A percentile compares a stretch with the other conserved stretches of the same genome.
Conservation (phyloP, 768 basidiomycete genomes). For the Xerocomus spinulosus region DNA sequence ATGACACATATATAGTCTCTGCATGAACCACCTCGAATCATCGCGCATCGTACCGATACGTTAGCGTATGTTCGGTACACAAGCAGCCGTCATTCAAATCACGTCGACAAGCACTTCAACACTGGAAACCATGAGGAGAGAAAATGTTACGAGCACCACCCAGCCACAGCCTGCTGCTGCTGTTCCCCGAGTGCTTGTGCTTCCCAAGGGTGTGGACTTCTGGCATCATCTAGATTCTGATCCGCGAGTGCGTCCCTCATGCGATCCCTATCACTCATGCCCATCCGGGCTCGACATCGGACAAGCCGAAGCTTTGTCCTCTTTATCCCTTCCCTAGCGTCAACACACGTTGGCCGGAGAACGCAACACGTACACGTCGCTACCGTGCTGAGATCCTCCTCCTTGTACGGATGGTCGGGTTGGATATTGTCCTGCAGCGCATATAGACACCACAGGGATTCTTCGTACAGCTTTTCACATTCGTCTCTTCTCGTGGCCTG, state of each 20-base stretch:
- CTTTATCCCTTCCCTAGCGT: constrained; percentile 60
- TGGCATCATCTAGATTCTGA: constrained; percentile 70
- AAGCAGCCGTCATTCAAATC: too few relatives aligned
- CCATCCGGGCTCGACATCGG: constrained; percentile 71
- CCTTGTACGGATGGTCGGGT: constrained; percentile 77
- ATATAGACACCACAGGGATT: constrained; percentile 90
- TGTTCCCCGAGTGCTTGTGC: constrained; percentile 36
- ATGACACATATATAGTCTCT: not conserved
- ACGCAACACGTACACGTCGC: constrained; percentile 54
- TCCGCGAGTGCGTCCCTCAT: constrained; percentile 74
- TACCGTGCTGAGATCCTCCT: constrained; percentile 77
- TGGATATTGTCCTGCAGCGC: constrained; percentile 89
- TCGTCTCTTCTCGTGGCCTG: constrained; percentile 70
- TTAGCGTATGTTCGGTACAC: too few relatives aligned
- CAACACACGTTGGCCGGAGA: not conserved
- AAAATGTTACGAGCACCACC: constrained; percentile 5
- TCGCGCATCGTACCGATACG: not conserved
- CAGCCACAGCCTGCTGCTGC: constrained; percentile 21
- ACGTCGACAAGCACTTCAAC: not conserved
- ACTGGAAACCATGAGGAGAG: not conserved
- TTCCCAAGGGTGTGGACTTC: constrained; percentile 71
- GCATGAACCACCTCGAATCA: not conserved
- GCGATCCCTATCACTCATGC: constrained; percentile 69
- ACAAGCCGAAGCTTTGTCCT: constrained; percentile 80
- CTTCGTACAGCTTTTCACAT: constrained; percentile 93